phyloP scores from a whole-genome alignment of 805 yeast species.

The Wickerhamomyces strasburgensis region DNA sequence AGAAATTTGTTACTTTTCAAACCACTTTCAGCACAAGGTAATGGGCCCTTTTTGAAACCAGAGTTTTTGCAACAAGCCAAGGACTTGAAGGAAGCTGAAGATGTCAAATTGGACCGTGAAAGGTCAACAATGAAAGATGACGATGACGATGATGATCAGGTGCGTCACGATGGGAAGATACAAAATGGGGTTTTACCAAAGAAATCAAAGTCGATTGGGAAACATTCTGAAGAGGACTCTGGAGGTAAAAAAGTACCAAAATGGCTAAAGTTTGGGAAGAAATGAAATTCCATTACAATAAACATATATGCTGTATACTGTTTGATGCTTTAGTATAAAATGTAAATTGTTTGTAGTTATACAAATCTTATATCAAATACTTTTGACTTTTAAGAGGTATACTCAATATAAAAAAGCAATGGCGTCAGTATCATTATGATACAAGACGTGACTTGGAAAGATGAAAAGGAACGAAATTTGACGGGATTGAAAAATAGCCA shows the following conservation, averaged over 20 bases:
- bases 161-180: slow-evolving; percentile 10
- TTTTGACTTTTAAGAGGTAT: no score
- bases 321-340: no score
- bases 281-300: slow-evolving; percentile 13
- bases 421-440: no score
- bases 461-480: no score
- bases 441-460: no score
- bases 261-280: slow-evolving; percentile 37
- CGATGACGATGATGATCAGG: slow-evolving; percentile 2
- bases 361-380: not conserved
- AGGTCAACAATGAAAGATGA: slow-evolving; percentile 7
- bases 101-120: slow-evolving; percentile 15
- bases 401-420: no score
- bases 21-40: slow-evolving; percentile 9
- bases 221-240: not conserved
- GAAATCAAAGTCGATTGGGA: slow-evolving; percentile 1
- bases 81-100: slow-evolving; percentile 28
- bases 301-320: no score
- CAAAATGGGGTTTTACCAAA: slow-evolving; percentile 20
- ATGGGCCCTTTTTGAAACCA: slow-evolving; percentile 27
- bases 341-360: not conserved
- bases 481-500: no score
- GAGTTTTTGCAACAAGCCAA: slow-evolving; percentile 28
- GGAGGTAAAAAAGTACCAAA: slow-evolving; percentile 29
- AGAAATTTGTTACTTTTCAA: slow-evolving; percentile 40